phyloP scores from a whole-genome alignment of 208 protist species.

The Leishmania aethiopica region DNA sequence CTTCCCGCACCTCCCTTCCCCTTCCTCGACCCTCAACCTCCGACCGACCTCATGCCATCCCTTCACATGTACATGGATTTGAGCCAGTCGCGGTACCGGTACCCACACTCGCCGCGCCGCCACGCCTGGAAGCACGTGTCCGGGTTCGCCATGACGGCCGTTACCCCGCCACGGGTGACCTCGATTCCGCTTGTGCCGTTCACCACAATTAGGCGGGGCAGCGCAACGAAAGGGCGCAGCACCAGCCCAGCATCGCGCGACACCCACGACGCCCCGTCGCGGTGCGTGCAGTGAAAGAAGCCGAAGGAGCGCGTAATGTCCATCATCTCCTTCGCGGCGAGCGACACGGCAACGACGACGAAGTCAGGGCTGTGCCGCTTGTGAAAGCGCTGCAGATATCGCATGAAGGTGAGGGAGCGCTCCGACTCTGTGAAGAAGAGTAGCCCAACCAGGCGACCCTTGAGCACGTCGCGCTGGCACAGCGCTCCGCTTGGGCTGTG shows the following conservation, averaged over 20 bases:
- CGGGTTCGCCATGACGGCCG: slow-evolving; percentile 60
- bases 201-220: slow-evolving; percentile 73
- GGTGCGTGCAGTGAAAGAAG: slow-evolving; percentile 83
- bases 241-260: slow-evolving; percentile 63
- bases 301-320: slow-evolving; percentile 66
- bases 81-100: slow-evolving; percentile 18
- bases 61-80: slow-evolving; percentile 22
- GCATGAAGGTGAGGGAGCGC: slow-evolving; percentile 73
- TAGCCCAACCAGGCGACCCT: slow-evolving; percentile 73
- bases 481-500: slow-evolving; percentile 55
- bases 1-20: neutral
- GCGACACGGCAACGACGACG: slow-evolving; percentile 70
- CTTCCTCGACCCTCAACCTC: neutral
- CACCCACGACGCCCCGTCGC: slow-evolving; percentile 78
- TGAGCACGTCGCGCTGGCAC: slow-evolving; percentile 52
- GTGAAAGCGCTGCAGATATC: slow-evolving; percentile 47
- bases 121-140: slow-evolving; percentile 75
- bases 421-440: slow-evolving; percentile 86
- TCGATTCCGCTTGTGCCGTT: slow-evolving; percentile 65
- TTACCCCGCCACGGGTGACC: slow-evolving; percentile 68
- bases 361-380: slow-evolving; percentile 66
- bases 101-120: slow-evolving; percentile 43
- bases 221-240: slow-evolving; percentile 42
- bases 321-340: slow-evolving; percentile 70
- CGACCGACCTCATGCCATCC: neutral